Conservation (phyloP, 805 yeast species). For the Maudiozyma serrabonitensis region DNA sequence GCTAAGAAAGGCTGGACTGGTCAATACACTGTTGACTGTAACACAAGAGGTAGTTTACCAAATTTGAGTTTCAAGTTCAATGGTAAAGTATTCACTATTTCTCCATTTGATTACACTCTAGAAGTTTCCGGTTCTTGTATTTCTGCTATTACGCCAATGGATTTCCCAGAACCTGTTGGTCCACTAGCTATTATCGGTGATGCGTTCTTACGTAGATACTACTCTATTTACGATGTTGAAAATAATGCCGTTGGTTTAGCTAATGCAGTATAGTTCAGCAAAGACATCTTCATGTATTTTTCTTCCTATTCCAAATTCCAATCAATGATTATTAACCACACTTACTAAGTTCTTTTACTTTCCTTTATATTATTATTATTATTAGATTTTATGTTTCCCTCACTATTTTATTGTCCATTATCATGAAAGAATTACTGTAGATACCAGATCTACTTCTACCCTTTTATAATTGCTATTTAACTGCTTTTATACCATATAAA, state of each 20-base stretch:
- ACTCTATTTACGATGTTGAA: slow-evolving; percentile 87
- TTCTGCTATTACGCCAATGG: slow-evolving; percentile 95
- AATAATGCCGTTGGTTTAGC: slow-evolving; percentile 94
- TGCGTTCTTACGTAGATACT: slow-evolving; percentile 90
- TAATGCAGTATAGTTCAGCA: slow-evolving; percentile 38
- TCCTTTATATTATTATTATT: no score
- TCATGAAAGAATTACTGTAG: background rate
- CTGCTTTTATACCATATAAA: background rate
- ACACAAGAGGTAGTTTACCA: slow-evolving; percentile 70
- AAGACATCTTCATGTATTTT: no score
- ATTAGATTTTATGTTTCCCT: no score
- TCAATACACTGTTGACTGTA: slow-evolving; percentile 91
- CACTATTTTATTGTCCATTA: no score
- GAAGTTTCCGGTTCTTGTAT: slow-evolving; percentile 94
- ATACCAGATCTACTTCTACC: background rate
- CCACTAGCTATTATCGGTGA: slow-evolving; percentile 96
- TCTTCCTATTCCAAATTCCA: no score
- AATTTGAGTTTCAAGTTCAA: slow-evolving; percentile 84
- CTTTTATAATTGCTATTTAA: background rate
- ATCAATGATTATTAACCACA: no score
- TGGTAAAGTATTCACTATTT: slow-evolving; percentile 85
- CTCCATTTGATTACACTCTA: slow-evolving; percentile 85
- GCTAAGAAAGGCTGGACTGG: slow-evolving; percentile 97
- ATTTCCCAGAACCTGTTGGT: slow-evolving; percentile 93
- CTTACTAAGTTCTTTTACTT: no score